phyloP scores from a whole-genome alignment of 441 rosid genomes.

The Lepidium campestre region DNA sequence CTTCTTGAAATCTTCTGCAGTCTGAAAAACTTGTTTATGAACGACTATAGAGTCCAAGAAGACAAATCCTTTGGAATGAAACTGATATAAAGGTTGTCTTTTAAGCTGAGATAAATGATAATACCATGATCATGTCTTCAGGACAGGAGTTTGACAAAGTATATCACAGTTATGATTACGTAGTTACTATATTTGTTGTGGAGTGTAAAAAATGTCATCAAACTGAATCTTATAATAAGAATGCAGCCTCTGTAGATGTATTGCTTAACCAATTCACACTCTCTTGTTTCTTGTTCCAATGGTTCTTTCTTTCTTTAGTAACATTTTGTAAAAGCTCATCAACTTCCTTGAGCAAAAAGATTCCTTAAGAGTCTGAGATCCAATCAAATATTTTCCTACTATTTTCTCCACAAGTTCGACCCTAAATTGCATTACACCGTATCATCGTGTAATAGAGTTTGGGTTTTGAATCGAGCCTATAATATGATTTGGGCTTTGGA shows the following conservation, averaged over 20 bases:
- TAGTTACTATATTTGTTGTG: neutral
- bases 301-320: neutral
- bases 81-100: neutral
- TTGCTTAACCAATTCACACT: neutral
- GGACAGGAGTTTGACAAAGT: neutral
- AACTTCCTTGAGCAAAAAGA: neutral
- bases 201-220: neutral
- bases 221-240: neutral
- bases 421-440: too few relatives aligned
- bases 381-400: too few relatives aligned
- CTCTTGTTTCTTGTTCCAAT: neutral
- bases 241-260: neutral
- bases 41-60: constrained; percentile 35
- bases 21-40: constrained; percentile 72
- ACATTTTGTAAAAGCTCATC: neutral
- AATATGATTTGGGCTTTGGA: too few relatives aligned
- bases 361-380: neutral
- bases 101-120: constrained; percentile 1
- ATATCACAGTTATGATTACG: neutral
- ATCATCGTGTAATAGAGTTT: too few relatives aligned
- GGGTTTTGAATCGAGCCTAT: too few relatives aligned
- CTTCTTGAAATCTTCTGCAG: constrained; percentile 34
- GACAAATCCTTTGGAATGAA: neutral
- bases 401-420: too few relatives aligned
- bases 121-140: neutral